These are phyloP conservation scores for Erodium maritimum DNA, from an alignment of 345 rosid species.

Conservation along the genomic window DNA sequence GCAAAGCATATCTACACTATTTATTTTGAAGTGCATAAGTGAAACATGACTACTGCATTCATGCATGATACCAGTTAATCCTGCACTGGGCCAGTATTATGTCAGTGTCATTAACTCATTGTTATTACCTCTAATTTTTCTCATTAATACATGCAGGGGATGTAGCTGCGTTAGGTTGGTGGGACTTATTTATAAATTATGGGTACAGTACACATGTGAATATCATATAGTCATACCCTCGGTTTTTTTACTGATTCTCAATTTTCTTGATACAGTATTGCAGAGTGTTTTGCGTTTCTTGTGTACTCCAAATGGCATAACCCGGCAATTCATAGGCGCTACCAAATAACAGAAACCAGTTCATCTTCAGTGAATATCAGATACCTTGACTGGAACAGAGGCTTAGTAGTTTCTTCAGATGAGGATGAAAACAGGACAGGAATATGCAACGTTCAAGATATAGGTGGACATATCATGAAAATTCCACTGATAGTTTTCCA, in stretches of 20 bases:
- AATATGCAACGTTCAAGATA: constrained; percentile 60
- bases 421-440: constrained; percentile 44
- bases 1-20: neutral
- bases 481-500: constrained; percentile 61
- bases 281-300: constrained; percentile 89
- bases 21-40: neutral
- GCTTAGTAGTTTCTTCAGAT: constrained; percentile 44
- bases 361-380: constrained; percentile 40
- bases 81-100: too few species aligned
- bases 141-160: constrained; percentile 40
- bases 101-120: too few species aligned
- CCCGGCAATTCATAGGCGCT: constrained; percentile 69
- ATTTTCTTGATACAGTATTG: constrained; percentile 43
- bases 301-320: constrained; percentile 84
- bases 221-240: constrained; percentile 1
- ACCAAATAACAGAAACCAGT: constrained; percentile 37
- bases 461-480: constrained; percentile 92
- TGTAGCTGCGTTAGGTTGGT: constrained; percentile 79
- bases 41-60: neutral
- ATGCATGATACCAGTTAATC: neutral
- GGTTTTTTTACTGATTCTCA: constrained; percentile 2
- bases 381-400: constrained; percentile 64
- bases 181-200: constrained; percentile 84
- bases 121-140: neutral
- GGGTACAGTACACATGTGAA: constrained; percentile 34